phyloP scores from a whole-genome alignment of 306 rosid genomes.

The Cyamopsis tetragonoloba region DNA sequence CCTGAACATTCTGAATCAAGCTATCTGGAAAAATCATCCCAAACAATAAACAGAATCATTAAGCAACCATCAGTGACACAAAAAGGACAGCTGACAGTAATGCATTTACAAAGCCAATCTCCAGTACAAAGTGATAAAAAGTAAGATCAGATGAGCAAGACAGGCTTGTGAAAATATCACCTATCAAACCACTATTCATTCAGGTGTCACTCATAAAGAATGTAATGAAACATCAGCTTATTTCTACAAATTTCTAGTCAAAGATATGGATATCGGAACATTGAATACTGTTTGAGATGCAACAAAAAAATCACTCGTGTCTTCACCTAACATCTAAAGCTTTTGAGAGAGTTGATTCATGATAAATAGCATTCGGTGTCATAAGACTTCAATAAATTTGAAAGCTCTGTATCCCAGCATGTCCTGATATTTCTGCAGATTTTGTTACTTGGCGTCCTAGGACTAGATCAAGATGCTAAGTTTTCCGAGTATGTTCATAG shows the following conservation, averaged over 20 bases:
- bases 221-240: no score
- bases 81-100: not conserved
- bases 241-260: no score
- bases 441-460: not conserved
- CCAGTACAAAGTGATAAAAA: not conserved
- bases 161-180: no score
- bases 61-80: not conserved
- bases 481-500: conserved; percentile 1
- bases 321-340: no score
- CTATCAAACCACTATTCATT: not conserved
- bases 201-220: no score
- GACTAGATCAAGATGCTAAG: not conserved
- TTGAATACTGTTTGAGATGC: no score
- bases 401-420: no score
- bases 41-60: conserved; percentile 6
- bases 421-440: not conserved
- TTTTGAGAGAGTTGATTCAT: no score
- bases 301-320: no score
- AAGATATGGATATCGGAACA: no score
- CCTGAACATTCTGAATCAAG: conserved; percentile 51
- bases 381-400: no score
- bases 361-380: no score
- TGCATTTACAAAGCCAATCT: not conserved
- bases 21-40: conserved; percentile 48
- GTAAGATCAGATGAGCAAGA: conserved; percentile 1